Evolutionary conservation across 768 basidiomycete genomes (phyloP).

Genomic region (Agaricus sinodeliciosus): DNA sequence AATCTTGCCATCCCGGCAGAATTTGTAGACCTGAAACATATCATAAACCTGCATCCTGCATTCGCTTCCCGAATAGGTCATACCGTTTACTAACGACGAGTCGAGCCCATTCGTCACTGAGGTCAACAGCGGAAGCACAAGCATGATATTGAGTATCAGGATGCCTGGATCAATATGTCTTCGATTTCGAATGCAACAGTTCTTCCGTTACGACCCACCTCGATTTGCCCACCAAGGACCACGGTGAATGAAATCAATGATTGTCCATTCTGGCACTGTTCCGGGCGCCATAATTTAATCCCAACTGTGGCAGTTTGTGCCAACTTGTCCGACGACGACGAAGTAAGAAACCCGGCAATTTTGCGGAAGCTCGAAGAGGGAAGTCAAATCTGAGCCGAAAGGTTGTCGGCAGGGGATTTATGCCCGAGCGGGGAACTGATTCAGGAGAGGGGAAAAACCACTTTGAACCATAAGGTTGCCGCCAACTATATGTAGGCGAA

Average conservation of each 20-base stretch:
- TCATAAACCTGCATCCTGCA: not conserved
- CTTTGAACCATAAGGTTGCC: not conserved
- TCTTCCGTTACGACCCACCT: constrained; percentile 27
- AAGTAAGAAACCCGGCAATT: not conserved
- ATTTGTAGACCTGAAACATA: constrained; percentile 52
- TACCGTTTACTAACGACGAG: constrained; percentile 57
- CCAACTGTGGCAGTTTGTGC: constrained; percentile 3
- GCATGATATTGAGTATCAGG: constrained; percentile 48
- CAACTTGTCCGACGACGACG: not conserved
- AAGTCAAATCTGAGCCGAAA: not conserved
- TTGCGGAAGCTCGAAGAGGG: not conserved
- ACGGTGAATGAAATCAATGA: constrained; percentile 52
- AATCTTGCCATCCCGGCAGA: constrained; percentile 54
- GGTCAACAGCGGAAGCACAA: constrained; percentile 59
- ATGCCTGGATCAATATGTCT: constrained; percentile 34
- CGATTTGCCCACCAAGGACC: constrained; percentile 59
- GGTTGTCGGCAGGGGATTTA: not conserved
- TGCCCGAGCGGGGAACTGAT: no score
- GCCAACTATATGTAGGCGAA: constrained; percentile 3
- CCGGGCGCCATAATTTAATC: constrained; percentile 14
- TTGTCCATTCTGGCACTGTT: constrained; percentile 41
- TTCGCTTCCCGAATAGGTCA: not conserved
- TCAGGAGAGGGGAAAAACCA: not conserved
- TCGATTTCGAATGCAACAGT: not conserved
- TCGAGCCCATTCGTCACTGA: constrained; percentile 63